Base-by-base conservation (phyloP, 148 eudicot species). In the Persicaria maculosa region DNA sequence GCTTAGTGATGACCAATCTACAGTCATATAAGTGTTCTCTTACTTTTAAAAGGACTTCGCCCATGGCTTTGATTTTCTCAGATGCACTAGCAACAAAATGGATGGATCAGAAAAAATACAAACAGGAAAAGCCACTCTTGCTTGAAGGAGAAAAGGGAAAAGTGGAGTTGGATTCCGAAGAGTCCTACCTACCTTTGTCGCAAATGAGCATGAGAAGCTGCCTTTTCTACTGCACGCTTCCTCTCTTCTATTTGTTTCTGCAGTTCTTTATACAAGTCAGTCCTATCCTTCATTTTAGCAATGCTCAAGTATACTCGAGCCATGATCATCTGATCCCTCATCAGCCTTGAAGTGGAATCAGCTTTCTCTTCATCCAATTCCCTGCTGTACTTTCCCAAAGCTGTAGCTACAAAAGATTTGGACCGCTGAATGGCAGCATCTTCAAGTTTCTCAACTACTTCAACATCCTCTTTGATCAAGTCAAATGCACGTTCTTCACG, bases 311-410 rank as follows among this genome's bases (percentile, higher is more conserved):
- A 95, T 22, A 90, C 96, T 80, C 86, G 88, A 15, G 93, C 97
- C 96, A 90, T 95, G 77, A 90, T 90, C 43, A 88, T 85, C 79
- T 95, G 99, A 80, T 92, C 97, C 57, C 99, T 83, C 85, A 95
- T 87, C 85, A 95, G 80, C 57, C 88, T 88, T 31, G 89, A 87
- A 47, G 87, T 89, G 67, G 91, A 81, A 83, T 90, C 99, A 78
- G 88, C 54, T 67, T 92, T 95, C 75, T 92, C 97, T 76, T 87
- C 90, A 48, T 90, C 96, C 75, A 79, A 88, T 70, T 95, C 96
- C 80, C 78, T 88, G 80, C 77, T 88, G 78, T 92, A 95, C 75
- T 92, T 92, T 48, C 98, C 98, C 84, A 90, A 74, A 77, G 90
- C 88, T 22, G 97, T 93, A 6, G 99, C 84, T 79, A 89, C 94